Conservation (phyloP, 2,329 filamentous ascomycete species). For the Geosmithia putterillii region DNA sequence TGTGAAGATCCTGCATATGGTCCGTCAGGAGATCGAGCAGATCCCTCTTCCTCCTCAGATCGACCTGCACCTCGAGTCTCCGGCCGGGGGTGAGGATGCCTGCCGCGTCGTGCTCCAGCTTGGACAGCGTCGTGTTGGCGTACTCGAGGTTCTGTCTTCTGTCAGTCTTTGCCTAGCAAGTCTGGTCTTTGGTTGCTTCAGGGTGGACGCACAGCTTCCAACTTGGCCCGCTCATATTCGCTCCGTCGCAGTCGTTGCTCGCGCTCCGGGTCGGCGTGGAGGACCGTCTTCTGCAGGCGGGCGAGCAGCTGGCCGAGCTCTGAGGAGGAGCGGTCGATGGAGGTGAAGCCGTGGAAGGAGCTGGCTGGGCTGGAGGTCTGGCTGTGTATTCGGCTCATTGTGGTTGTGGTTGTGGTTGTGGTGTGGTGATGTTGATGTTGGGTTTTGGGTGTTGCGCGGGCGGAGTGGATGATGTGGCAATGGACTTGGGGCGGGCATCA, state of each 20-base stretch:
- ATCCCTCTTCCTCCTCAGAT: conserved; percentile 53
- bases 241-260: conserved; percentile 45
- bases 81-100: conserved; percentile 44
- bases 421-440: conserved; percentile 1
- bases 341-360: not conserved
- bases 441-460: not conserved
- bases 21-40: conserved; percentile 53
- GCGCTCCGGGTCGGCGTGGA: conserved; percentile 47
- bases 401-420: not conserved
- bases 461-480: too few relatives aligned
- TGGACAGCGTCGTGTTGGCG: conserved; percentile 55
- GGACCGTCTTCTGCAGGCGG: conserved; percentile 52
- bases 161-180: too few relatives aligned
- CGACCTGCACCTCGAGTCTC: conserved; percentile 48
- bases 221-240: conserved; percentile 47
- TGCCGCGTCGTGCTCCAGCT: conserved; percentile 56
- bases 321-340: conserved; percentile 14
- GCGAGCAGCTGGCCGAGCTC: conserved; percentile 53
- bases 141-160: conserved; percentile 63
- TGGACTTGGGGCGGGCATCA: too few relatives aligned
- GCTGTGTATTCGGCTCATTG: conserved; percentile 1
- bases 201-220: conserved; percentile 22
- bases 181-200: too few relatives aligned
- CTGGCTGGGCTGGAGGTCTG: conserved; percentile 11
- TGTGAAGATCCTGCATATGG: conserved; percentile 54